Percentiles rank a stretch among this genome's conserved stretches.
phyloP scores from a whole-genome alignment of 208 protist species.

The Leishmania gerbilli region DNA sequence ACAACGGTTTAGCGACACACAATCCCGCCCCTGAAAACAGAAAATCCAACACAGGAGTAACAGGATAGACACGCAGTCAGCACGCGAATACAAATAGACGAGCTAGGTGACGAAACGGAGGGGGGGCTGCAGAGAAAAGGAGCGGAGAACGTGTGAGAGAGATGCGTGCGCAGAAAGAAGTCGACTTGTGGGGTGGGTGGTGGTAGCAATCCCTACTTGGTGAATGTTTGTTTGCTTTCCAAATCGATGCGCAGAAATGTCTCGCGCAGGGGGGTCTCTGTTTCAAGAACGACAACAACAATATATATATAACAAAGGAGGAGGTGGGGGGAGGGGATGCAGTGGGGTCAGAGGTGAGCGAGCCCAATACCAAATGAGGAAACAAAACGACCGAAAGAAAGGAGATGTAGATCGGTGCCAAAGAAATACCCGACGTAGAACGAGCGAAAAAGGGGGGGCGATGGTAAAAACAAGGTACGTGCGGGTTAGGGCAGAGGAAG shows the following conservation, averaged over 20 bases:
- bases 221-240: not conserved
- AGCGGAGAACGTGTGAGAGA: not conserved
- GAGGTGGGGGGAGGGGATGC: too few relatives aligned
- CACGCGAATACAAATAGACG: not conserved
- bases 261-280: not conserved
- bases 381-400: not conserved
- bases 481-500: not conserved
- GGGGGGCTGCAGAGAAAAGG: not conserved
- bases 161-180: not conserved
- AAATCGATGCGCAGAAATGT: not conserved
- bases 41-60: not conserved
- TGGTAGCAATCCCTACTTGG: not conserved
- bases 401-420: not conserved
- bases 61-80: not conserved
- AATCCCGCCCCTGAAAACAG: not conserved
- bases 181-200: not conserved
- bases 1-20: not conserved
- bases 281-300: not conserved
- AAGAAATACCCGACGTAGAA: not conserved
- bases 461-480: not conserved
- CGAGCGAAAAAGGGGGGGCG: not conserved
- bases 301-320: not conserved
- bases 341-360: too few relatives aligned
- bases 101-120: not conserved
- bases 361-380: not conserved